Percentiles rank a stretch among this genome's conserved stretches.
These are phyloP conservation scores for Pneumocystis jirovecii DNA, from an alignment of 1,139 yeast genomes.

Conservation along the genomic window DNA sequence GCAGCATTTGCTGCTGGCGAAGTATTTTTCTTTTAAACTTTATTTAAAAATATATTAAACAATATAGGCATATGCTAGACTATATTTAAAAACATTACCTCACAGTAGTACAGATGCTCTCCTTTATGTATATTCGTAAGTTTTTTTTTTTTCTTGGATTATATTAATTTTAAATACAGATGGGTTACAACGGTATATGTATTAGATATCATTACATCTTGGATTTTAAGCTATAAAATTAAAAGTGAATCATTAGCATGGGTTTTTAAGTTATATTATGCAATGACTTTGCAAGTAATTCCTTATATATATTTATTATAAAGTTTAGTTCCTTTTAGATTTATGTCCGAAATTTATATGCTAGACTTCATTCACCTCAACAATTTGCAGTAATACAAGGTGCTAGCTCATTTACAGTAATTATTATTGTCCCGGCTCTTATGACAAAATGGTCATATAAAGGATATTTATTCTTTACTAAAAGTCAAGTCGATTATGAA, in stretches of 20 bases:
- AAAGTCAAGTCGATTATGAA: slow-evolving; percentile 2
- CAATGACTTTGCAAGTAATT: slow-evolving; percentile 7
- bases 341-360: slow-evolving; percentile 13
- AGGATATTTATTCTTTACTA: slow-evolving; percentile 1
- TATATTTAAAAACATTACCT: slow-evolving; percentile 12
- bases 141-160: slow-evolving; percentile 1
- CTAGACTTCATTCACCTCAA: slow-evolving; percentile 13
- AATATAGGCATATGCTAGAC: slow-evolving; percentile 12
- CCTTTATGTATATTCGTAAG: slow-evolving; percentile 11
- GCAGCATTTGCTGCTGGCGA: slow-evolving; percentile 7
- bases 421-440: slow-evolving; percentile 8
- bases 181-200: slow-evolving; percentile 7
- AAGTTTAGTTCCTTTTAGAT: slow-evolving; percentile 3
- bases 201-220: slow-evolving; percentile 10
- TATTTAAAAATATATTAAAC: background rate
- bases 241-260: slow-evolving; percentile 10
- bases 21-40: background rate
- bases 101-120: slow-evolving; percentile 11
- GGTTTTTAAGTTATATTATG: slow-evolving; percentile 12
- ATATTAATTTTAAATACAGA: slow-evolving; percentile 2
- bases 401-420: slow-evolving; percentile 11
- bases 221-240: slow-evolving; percentile 7
- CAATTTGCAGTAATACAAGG: slow-evolving; percentile 13
- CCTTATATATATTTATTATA: background rate
- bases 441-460: slow-evolving; percentile 9